Base-by-base conservation (phyloP, 2,329 filamentous ascomycete genomes). In the Fusarium drepaniforme region DNA sequence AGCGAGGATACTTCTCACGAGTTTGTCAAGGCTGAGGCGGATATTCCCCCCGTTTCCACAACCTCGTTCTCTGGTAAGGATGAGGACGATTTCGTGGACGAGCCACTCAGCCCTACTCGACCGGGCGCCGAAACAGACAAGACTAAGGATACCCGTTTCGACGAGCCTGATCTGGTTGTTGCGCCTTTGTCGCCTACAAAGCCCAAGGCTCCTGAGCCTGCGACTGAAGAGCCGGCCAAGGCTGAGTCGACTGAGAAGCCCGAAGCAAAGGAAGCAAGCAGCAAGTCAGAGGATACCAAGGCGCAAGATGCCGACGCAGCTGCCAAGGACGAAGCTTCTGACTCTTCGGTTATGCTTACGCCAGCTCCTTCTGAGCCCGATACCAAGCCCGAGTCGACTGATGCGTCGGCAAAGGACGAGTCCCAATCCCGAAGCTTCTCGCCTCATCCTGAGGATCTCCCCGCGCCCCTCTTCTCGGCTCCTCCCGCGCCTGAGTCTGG, bases 51-150 rank as follows among this genome's bases (percentile, higher is more conserved):
- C 7, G 61, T 72, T n/a, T 76, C 80, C 18, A 67, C 77, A 38
- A 71, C 79, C 13, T 80, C 81, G 4, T 80, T 84, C 68, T 70
- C 82, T 57, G 81, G 80, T 28, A 90, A 89, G 78, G 90, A 92
- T 73, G 92, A 93, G 65, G 92, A 93, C 62, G 92, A 94, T 68
- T 93, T 96, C 79, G 92, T 95, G 23, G 93, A 96, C 72, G 93
- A 96, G 81, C 93, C 93, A 4, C 86, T 95, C 21, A 93, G 90
- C 75, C 94, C 93, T 5, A 90, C 91, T 4, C 86, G 88, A 7
- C 87, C 96, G 11, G 87, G 90, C 21, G 86, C 93, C 21, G 88
- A 90, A 58, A 89, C 89, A 37, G 88, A 90, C 71, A 89, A 88
- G 53, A 82, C 88, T 6, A 88, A 88, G 15, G 83, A 87, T 67